Evolutionary conservation across 2,329 filamentous ascomycete species (phyloP), one percentile per base, ranked within the genome.

Genomic region (Onygenales sp.): DNA sequence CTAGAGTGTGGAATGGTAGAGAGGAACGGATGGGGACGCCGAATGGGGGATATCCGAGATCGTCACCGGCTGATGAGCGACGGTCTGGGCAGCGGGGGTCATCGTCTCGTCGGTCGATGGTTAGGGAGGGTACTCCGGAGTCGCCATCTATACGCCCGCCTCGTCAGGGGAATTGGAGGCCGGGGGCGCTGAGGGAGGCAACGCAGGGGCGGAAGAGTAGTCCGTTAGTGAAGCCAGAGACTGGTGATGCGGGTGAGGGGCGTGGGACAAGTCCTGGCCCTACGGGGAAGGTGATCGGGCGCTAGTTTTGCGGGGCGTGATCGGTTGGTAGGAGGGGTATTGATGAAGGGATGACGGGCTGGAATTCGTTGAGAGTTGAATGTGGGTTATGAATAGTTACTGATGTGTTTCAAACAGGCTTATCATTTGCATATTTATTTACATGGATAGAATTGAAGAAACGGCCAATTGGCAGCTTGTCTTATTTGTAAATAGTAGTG

Each of bases 171-270:
- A 31, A 31, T 21, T 43, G 27, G 62, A 45, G 61, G 62, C 51
- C 42, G 57, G 52, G 51, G 56, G 54, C 50, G 54, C 44, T 55
- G 55, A 49, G 57, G 49, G 8, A 27, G 34, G 42, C 14, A 6
- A 40, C 4, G 42, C 42, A 37, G 17, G 53, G 57, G 13, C 65
- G 62, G 37, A 62, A 61, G 14, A 69, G 70, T 2, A 70, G 70
- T 48, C 66, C 70, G 17, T 62, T 71, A 11, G 63, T 54, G 42
- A 63, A 66, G 46, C 62, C 64, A 6, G 59, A 57, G 36, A 61
- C 63, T 6, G 58, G 54, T 5, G 33, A 61, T 11, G 65, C 57
- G 36, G 65, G 69, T 57, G 63, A 66, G 53, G 62, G 61, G 11
- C 56, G 68, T 49, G 63, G 65, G 9, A 62, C 63, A 11, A 63